Percentiles rank a stretch among this genome's conserved stretches.
These are phyloP conservation scores for Phascolomyces articulosus DNA, from an alignment of 371 early-diverging fungal species.

Conservation along the genomic window DNA sequence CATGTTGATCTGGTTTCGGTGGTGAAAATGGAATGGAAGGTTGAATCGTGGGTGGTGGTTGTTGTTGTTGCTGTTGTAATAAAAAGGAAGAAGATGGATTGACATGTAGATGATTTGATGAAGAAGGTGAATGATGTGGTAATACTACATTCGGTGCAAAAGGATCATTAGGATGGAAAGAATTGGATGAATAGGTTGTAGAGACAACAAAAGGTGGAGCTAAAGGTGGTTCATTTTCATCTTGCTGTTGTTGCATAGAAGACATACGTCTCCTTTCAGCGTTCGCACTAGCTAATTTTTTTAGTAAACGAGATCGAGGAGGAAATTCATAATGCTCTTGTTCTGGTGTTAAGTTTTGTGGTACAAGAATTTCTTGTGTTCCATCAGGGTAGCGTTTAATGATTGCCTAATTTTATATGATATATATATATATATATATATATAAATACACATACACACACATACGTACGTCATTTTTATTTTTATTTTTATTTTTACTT, in stretches of 20 bases:
- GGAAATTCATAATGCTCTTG: constrained; percentile 53
- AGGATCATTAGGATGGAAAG: not conserved
- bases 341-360: constrained; percentile 48
- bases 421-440: too few relatives aligned
- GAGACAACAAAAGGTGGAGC: too few relatives aligned
- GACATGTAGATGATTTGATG: too few relatives aligned
- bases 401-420: constrained; percentile 29
- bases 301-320: constrained; percentile 44
- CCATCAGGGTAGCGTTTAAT: constrained; percentile 46
- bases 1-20: constrained; percentile 34
- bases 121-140: too few relatives aligned
- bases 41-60: not conserved
- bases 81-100: too few relatives aligned
- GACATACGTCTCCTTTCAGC: constrained; percentile 27
- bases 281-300: constrained; percentile 35
- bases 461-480: not conserved
- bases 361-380: constrained; percentile 47
- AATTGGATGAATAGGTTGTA: too few relatives aligned
- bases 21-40: constrained; percentile 7
- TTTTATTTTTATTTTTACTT: too few relatives aligned
- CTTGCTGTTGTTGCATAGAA: not conserved
- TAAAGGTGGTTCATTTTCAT: not conserved
- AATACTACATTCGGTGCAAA: too few relatives aligned
- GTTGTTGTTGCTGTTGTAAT: not conserved
- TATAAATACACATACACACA: not conserved